Base-by-base conservation (phyloP, 2,329 filamentous ascomycete species). In the Phialemoniopsis sp. region DNA sequence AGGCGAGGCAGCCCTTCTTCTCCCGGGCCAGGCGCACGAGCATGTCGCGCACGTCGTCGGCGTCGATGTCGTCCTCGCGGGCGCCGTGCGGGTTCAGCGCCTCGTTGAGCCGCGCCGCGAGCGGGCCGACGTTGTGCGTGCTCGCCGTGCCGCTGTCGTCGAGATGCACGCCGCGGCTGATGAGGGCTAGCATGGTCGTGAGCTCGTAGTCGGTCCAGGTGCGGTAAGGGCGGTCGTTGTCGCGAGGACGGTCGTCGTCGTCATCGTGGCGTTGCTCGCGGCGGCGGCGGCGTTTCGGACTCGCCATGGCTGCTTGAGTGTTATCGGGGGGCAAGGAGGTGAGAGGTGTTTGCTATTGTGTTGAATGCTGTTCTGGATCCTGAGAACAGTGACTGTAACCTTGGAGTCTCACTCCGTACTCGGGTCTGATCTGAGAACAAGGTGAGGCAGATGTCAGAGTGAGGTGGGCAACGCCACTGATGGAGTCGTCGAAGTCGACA, bases 51-150 rank as follows among this genome's bases (percentile, higher is more conserved):
- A 64, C 45, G 17, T 59, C 53, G 4, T 44, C 40, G 9, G 50
- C 42, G 12, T 39, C 29, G 31, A 55, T 51, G 13, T 53, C 50
- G 13, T 49, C 28, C 3, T 39, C 29, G 35, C 46, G 37, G 16
- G 46, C 34, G 15, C 40, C 35, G 12, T 21, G 32, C 9, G 46
- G 41, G 37, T 58, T 48, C 14, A 60, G 42, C 8, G 52, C 47
- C 28, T 49, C 31, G 37, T 62, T 63, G 31, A 63, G 43, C 33
- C 48, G 42, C 1, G 51, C 51, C 13, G 54, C 49, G 37, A 63
- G 53, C 13, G 29, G 33, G 4, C 46, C 29, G 1, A 34, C 13
- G 32, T 21, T 21, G 32, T 34, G n/a, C n/a, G n/a, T n/a, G n/a
- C n/a, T 17, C 17, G 31, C 14, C 8, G 21, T 19, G 21, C 32